A percentile compares a stretch with the other conserved stretches of the same genome.
Conservation (phyloP, 2,329 filamentous ascomycete genomes). For the Fusarium tanahbumbuense region DNA sequence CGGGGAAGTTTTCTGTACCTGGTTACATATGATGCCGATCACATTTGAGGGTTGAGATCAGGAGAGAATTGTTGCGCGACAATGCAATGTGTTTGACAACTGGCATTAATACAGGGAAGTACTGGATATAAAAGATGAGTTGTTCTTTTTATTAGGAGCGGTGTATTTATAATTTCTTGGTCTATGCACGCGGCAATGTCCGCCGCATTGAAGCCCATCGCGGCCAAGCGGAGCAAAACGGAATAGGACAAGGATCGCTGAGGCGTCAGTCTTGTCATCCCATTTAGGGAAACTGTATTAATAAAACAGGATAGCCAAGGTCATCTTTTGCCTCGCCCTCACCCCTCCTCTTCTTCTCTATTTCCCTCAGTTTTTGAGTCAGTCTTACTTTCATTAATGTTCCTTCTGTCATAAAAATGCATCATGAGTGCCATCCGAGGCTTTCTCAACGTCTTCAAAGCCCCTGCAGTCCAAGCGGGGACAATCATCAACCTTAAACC, state of each 20-base stretch:
- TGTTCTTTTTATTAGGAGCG: neutral
- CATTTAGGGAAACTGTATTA: constrained; percentile 9
- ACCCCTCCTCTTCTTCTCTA: no score
- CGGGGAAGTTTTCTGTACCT: constrained; percentile 5
- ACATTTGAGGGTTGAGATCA: neutral
- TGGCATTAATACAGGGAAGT: neutral
- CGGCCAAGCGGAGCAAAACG: constrained; percentile 29
- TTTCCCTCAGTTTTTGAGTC: no score
- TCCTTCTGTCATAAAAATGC: constrained; percentile 22
- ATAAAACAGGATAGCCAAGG: constrained; percentile 22
- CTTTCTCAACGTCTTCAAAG: constrained; percentile 26
- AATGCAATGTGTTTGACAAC: neutral
- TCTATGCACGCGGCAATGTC: constrained; percentile 28
- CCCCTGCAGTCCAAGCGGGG: constrained; percentile 2
- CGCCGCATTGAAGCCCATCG: constrained; percentile 10
- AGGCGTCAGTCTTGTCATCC: constrained; percentile 15
- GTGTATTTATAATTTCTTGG: constrained; percentile 1
- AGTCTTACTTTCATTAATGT: neutral
- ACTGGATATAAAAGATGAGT: neutral
- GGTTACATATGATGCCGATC: constrained; percentile 24
- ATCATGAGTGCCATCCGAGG: constrained; percentile 35
- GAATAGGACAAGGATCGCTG: constrained; percentile 19
- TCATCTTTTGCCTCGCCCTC: neutral
- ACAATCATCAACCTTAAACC: constrained; percentile 17
- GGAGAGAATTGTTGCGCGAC: neutral